These are phyloP conservation scores for Cyberlindnera meyerae DNA, from an alignment of 805 yeast genomes.

Conservation along the genomic window DNA sequence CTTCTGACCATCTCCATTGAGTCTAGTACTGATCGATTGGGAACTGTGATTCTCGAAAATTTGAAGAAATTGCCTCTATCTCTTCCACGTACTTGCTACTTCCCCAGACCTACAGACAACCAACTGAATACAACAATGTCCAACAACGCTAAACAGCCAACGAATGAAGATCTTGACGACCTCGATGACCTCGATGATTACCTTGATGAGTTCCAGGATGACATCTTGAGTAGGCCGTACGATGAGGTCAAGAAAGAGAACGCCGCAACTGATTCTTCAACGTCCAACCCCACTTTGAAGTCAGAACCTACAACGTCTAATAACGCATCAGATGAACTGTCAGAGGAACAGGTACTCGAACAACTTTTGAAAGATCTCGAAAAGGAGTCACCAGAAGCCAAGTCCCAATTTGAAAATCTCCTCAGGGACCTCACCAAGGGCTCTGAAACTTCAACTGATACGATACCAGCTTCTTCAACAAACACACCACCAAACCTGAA, in stretches of 20 bases:
- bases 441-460: no score
- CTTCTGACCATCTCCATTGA: no score
- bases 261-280: slow-evolving; percentile 7
- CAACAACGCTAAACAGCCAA: background rate
- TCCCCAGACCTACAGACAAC: background rate
- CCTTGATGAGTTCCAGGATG: slow-evolving; percentile 80
- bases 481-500: slow-evolving; percentile 59
- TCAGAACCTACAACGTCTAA: background rate
- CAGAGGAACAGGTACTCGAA: slow-evolving; percentile 22
- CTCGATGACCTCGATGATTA: slow-evolving; percentile 77
- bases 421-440: slow-evolving; percentile 24
- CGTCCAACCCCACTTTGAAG: background rate
- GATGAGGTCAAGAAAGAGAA: slow-evolving; percentile 17
- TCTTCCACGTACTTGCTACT: no score
- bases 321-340: background rate
- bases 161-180: slow-evolving; percentile 35
- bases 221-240: slow-evolving; percentile 48
- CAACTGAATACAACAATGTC: background rate
- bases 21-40: no score
- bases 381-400: slow-evolving; percentile 49
- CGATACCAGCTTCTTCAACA: no score
- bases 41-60: no score
- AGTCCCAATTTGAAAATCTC: slow-evolving; percentile 45
- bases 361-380: slow-evolving; percentile 27
- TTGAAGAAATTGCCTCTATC: no score